Conservation (phyloP, 441 rosid genomes). For the Bruguiera hainesii region DNA sequence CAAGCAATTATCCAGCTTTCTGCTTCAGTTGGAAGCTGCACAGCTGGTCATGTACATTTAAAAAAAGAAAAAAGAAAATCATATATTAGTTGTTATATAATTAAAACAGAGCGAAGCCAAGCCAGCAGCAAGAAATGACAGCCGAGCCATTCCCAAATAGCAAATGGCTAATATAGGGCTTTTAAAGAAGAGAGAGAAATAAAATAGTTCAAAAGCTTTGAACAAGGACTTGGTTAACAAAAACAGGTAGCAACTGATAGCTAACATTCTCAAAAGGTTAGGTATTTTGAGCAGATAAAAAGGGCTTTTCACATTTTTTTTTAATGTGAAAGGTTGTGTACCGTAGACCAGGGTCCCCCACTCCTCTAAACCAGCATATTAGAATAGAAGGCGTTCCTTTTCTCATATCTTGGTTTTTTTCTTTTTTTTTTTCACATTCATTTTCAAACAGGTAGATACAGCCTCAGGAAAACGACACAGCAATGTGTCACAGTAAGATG, state of each 20-base stretch:
- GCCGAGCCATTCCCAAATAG: neutral
- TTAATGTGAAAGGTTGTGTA: neutral
- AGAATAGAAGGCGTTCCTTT: conserved; percentile 7
- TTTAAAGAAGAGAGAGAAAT: neutral
- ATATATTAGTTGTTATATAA: neutral
- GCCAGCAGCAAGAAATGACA: neutral
- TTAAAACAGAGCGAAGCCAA: conserved; percentile 1
- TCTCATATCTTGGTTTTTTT: neutral
- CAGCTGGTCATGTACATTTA: neutral
- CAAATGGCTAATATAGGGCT: neutral
- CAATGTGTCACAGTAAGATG: neutral
- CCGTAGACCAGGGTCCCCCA: conserved; percentile 27
- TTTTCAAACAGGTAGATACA: conserved; percentile 40
- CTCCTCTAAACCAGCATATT: neutral
- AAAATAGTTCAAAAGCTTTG: conserved; percentile 5
- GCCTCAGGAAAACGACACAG: conserved; percentile 19
- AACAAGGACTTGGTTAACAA: conserved; percentile 7
- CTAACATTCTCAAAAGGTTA: conserved; percentile 20
- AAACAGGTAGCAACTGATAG: neutral
- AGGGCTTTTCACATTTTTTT: neutral
- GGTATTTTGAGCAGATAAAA: conserved; percentile 30
- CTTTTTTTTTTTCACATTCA: conserved; percentile 13
- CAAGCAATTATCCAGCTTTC: conserved; percentile 4
- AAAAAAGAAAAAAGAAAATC: neutral
- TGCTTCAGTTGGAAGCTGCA: conserved; percentile 7